phyloP scores from a whole-genome alignment of 208 protist species.

The Wallacemonas sp. region DNA sequence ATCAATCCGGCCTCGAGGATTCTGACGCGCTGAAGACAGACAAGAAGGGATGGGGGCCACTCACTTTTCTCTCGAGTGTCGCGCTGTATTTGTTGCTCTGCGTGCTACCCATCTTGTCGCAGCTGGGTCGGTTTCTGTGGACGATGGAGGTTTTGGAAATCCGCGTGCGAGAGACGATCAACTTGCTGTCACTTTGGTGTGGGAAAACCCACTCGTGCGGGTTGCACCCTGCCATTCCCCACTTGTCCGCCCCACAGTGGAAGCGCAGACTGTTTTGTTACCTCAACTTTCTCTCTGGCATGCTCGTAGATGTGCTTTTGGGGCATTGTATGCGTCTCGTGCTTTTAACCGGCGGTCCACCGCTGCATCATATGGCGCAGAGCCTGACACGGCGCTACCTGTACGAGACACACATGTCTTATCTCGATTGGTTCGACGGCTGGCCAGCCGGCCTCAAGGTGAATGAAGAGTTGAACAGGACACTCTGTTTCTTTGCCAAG shows the following conservation, averaged over 20 bases:
- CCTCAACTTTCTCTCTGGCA: conserved; percentile 52
- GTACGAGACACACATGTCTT: conserved; percentile 77
- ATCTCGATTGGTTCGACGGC: conserved; percentile 92
- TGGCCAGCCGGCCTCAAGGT: conserved; percentile 94
- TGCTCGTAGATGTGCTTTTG: conserved; percentile 68
- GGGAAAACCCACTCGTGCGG: conserved; percentile 58
- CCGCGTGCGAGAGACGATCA: conserved; percentile 56
- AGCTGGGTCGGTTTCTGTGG: conserved; percentile 35
- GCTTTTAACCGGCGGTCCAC: conserved; percentile 42
- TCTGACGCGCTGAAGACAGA: background rate
- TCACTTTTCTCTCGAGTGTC: conserved; percentile 20
- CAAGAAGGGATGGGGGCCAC: too few species aligned
- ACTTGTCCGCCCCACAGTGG: conserved; percentile 32
- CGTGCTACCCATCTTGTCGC: conserved; percentile 23
- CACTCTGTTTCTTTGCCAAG: conserved; percentile 80
- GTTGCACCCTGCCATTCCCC: conserved; percentile 75
- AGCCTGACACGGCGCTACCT: conserved; percentile 54
- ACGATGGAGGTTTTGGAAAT: conserved; percentile 42
- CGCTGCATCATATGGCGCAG: conserved; percentile 37
- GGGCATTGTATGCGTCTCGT: conserved; percentile 53
- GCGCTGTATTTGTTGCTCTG: conserved; percentile 28
- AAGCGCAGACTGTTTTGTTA: conserved; percentile 48
- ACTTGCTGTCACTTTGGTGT: conserved; percentile 58
- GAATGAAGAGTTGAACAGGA: conserved; percentile 91
- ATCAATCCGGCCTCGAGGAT: background rate